Base-by-base conservation (phyloP, 2,329 filamentous ascomycete species). In the Aspergillus sp. region DNA sequence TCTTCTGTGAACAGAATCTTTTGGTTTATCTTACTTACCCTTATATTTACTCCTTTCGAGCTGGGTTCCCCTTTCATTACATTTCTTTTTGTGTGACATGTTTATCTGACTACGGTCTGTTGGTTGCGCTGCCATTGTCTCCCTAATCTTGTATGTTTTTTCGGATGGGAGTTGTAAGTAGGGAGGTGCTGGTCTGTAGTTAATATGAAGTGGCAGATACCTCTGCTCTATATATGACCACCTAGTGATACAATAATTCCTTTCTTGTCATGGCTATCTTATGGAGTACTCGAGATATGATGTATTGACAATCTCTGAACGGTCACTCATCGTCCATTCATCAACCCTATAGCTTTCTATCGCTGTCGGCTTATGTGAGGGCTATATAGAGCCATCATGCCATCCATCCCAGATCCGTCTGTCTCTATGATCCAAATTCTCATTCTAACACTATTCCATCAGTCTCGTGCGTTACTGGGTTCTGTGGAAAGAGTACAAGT, bases 1-100 rank as follows among this genome's bases (percentile, higher is more conserved):
- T 32, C 33, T 37, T 43, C 33, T 44, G 37, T 45, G 42, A 42
- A 37, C 50, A 45, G 33, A 33, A 43, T 40, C 42, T 28, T 40
- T 28, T 36, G 27, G 29, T 37, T n/a, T 32, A 26, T 19, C 19
- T 19, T 19, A 38, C 31, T 33, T 44, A 31, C 33, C 39, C 36
- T 51, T 40, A 12, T 42, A 37, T 43, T 52, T 32, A 9, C 31
- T 32, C 8, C 31, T 9, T 32, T 9, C 4, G 12, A 40, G 38
- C 38, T 40, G 39, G 30, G 33, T 40, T 41, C 27, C 13, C 30
- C 27, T 30, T 19, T 19, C 19, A 19, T 19, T 19, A 19, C 27
- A 33, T 41, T 35, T 48, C 44, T 48, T 28, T 29, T 45, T 45
- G 36, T 35, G 11, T 49, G 27, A 39, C 13, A 43, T 46, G 45